phyloP scores from a whole-genome alignment of 169 alveolate species.

The Plasmodium relictum region DNA sequence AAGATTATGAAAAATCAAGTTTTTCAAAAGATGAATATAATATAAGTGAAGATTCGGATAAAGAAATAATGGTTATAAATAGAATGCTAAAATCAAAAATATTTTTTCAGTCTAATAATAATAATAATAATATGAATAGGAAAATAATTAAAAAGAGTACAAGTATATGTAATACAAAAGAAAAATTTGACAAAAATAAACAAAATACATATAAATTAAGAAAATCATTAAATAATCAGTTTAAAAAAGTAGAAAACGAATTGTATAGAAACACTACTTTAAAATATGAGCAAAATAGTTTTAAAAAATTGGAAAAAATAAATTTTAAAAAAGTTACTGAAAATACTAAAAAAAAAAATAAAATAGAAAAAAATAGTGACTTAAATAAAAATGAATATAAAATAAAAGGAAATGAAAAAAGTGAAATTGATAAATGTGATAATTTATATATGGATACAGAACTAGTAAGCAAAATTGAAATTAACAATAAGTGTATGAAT shows the following conservation, averaged over 20 bases:
- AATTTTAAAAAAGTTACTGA: not conserved
- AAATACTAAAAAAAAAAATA: not conserved
- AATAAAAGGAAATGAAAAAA: not conserved
- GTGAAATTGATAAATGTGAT: not conserved
- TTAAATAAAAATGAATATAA: not conserved
- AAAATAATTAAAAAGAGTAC: slow-evolving; percentile 14
- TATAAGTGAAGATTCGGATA: slow-evolving; percentile 56
- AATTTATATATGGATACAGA: not conserved
- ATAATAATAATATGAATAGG: not conserved
- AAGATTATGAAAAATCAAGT: slow-evolving; percentile 6
- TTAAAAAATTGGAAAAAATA: slow-evolving; percentile 8
- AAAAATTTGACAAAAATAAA: not conserved
- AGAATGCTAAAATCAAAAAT: slow-evolving; percentile 58
- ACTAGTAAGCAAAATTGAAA: too few relatives aligned
- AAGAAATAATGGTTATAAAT: slow-evolving; percentile 56
- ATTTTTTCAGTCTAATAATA: slow-evolving; percentile 17
- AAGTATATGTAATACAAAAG: slow-evolving; percentile 1
- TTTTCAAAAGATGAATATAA: slow-evolving; percentile 18
- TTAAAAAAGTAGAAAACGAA: slow-evolving; percentile 7
- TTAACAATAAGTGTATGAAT: slow-evolving; percentile 14
- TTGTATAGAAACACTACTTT: not conserved
- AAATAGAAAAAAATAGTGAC: not conserved
- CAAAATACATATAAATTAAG: not conserved
- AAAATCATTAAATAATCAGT: not conserved
- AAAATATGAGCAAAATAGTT: too few relatives aligned